Evolutionary conservation across 805 yeast species (phyloP).

Genomic region (Sungouiozyma ichnusensis): DNA sequence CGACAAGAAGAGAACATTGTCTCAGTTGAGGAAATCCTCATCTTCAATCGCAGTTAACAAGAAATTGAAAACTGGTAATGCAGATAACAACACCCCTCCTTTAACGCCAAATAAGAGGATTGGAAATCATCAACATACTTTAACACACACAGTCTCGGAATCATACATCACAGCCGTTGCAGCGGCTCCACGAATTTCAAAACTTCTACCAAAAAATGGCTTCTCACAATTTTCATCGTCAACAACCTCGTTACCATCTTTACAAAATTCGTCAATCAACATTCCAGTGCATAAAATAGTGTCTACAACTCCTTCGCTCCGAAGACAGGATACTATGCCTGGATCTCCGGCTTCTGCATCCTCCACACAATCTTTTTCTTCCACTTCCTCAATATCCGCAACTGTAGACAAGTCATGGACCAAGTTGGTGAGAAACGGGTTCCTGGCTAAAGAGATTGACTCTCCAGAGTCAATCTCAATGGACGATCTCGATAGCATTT

Average conservation of each 20-base stretch:
- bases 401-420: constrained; percentile 37
- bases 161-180: constrained; percentile 61
- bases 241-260: neutral
- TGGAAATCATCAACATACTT: neutral
- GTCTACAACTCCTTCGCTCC: neutral
- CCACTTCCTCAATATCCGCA: neutral
- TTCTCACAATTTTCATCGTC: constrained; percentile 2
- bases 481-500: constrained; percentile 52
- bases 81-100: neutral
- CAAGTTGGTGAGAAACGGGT: constrained; percentile 65
- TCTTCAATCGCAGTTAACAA: constrained; percentile 1
- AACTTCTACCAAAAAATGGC: constrained; percentile 29
- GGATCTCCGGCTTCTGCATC: constrained; percentile 24
- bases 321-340: neutral
- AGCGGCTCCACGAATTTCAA: constrained; percentile 73
- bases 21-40: constrained; percentile 6
- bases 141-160: neutral
- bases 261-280: constrained; percentile 31
- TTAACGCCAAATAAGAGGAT: constrained; percentile 1
- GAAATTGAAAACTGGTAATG: constrained; percentile 1
- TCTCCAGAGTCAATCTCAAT: constrained; percentile 70
- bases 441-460: constrained; percentile 65
- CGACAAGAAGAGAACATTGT: constrained; percentile 1
- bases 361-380: neutral
- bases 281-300: constrained; percentile 18